Conservation (phyloP, 163 green algal species). For the Chlorella variabilis region DNA sequence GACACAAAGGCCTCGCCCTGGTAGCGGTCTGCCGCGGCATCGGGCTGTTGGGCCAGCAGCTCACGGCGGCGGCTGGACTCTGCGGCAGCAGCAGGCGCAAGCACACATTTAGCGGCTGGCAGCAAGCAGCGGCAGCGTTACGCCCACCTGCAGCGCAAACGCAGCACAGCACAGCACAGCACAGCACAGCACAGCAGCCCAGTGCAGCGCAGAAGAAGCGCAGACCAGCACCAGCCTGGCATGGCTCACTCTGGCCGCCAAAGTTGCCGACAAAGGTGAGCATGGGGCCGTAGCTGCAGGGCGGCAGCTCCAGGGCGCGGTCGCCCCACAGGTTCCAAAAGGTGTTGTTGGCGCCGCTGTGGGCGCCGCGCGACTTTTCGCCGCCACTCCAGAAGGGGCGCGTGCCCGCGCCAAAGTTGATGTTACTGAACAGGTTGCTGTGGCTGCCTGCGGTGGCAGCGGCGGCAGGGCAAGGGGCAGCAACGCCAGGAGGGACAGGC, state of each 20-base stretch:
- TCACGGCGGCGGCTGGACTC: background rate
- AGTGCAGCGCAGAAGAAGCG: too few relatives aligned
- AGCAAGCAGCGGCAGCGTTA: too few relatives aligned
- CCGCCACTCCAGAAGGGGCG: conserved; percentile 14
- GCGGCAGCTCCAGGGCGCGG: background rate
- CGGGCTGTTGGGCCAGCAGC: too few relatives aligned
- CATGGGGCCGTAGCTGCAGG: conserved; percentile 13
- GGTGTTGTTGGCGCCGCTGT: conserved; percentile 36
- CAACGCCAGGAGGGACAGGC: background rate
- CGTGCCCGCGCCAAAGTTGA: background rate
- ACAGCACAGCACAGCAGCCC: too few relatives aligned
- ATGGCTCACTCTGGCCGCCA: background rate
- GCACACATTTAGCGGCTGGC: too few relatives aligned
- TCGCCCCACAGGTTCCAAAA: conserved; percentile 5
- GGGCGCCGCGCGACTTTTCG: background rate
- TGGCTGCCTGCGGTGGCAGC: conserved; percentile 21
- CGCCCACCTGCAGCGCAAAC: too few relatives aligned
- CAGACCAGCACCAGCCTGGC: background rate
- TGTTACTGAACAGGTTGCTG: conserved; percentile 29
- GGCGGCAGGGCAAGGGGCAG: too few relatives aligned
- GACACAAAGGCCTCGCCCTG: background rate
- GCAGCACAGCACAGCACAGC: too few relatives aligned
- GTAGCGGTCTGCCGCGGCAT: too few relatives aligned
- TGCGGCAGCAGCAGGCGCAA: background rate
- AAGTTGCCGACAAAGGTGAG: conserved; percentile 30